Base-by-base conservation (phyloP, 441 rosid species). In the Euphorbia corollata region DNA sequence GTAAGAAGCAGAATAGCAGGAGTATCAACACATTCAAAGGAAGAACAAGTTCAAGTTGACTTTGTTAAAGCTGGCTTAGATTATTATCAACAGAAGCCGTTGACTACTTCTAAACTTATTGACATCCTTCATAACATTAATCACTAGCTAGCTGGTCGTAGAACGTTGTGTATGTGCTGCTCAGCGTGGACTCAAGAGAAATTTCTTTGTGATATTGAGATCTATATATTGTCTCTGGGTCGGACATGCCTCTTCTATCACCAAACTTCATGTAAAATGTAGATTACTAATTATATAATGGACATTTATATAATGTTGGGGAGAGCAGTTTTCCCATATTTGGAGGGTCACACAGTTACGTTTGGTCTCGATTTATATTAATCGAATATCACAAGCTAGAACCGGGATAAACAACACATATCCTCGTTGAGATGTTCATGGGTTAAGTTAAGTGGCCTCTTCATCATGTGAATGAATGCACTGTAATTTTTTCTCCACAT, bases 301-400 rank as follows among this genome's bases (percentile, higher is more conserved):
- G 99, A 94, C 77, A 89, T 91, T 58, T 94, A 94, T 57, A 94
- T 94, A 61, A 90, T 94, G 96, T 91, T 94, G 4, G 99, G 99
- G 67, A 88, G 91, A 80, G 85, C 97, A 66, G 91, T 94, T 78
- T 84, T 91, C 75, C 98, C 97, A 1, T 79, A 91, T 82, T 77
- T 94, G 91, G 97, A 89, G 76, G 91, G 94, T 68, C 87, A 94
- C 96, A 0, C 99, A 94, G 74, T 71, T 94, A 80, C 84, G 94
- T 65, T 70, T 94, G 81, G 99, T 94, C 50, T 91, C 99, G 5
- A 90, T 94, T 71, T 94, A 94, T 67, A 98, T 98, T 2, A 91
- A 89, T 79, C 85, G 99, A 71, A 94, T 94, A 75, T 94, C 99
- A 1, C 97, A 91, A 80, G 99, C 99, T 39, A 78, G 99, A 83